A percentile compares a stretch with the other conserved stretches of the same genome.
These are phyloP conservation scores for Rhizophagus sp. DNA, from an alignment of 192 early-diverging fungal species.

Conservation along the genomic window DNA sequence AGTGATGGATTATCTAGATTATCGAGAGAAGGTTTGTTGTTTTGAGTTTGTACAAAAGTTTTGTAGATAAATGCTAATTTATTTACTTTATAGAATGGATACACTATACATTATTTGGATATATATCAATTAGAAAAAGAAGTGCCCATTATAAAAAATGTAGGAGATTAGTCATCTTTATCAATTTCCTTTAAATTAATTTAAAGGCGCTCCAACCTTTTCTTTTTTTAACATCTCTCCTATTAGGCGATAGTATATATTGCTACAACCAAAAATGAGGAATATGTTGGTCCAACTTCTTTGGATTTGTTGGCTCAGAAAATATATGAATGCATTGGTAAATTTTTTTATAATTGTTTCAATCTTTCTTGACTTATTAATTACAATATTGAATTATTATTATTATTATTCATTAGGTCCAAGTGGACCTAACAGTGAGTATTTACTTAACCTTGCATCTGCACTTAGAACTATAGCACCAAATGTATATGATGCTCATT, in stretches of 20 bases:
- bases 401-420: slow-evolving; percentile 47
- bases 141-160: slow-evolving; percentile 54
- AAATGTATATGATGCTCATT: slow-evolving; percentile 56
- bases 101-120: slow-evolving; percentile 62
- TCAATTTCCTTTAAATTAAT: background rate
- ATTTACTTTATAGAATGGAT: slow-evolving; percentile 65
- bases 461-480: slow-evolving; percentile 56
- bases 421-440: slow-evolving; percentile 71
- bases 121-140: slow-evolving; percentile 51
- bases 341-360: background rate
- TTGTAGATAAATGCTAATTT: background rate
- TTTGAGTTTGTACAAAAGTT: too few relatives aligned
- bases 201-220: background rate
- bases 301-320: slow-evolving; percentile 62
- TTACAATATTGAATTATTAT: background rate
- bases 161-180: slow-evolving; percentile 24
- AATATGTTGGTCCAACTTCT: slow-evolving; percentile 73
- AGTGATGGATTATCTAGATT: slow-evolving; percentile 77
- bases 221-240: background rate
- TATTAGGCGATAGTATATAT: slow-evolving; percentile 77
- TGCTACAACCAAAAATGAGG: slow-evolving; percentile 70
- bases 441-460: slow-evolving; percentile 65
- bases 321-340: slow-evolving; percentile 63
- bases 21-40: slow-evolving; percentile 72
- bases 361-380: slow-evolving; percentile 5